Conservation (phyloP, 208 protist genomes). For the Angomonas desouzai region DNA sequence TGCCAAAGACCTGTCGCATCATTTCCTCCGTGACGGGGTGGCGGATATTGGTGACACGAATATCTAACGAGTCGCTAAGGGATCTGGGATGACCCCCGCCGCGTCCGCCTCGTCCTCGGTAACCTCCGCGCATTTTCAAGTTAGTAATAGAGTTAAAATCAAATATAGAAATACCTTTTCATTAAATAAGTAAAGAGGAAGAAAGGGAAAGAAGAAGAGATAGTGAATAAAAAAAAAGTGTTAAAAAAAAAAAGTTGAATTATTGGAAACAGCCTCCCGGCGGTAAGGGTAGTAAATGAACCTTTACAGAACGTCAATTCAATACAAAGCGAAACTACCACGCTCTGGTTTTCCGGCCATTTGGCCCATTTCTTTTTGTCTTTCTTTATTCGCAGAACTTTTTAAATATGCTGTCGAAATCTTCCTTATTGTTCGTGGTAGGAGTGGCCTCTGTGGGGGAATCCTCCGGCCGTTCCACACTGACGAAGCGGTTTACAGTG, state of each 20-base stretch:
- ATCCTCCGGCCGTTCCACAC: background rate
- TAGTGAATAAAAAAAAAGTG: background rate
- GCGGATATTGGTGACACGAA: constrained; percentile 68
- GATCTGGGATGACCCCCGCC: constrained; percentile 17
- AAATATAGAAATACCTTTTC: background rate
- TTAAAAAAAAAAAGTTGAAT: too few relatives aligned
- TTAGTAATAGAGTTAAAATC: constrained; percentile 19
- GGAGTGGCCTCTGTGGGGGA: background rate
- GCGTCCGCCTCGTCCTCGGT: constrained; percentile 21
- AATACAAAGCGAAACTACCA: too few relatives aligned
- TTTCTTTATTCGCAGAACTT: constrained; percentile 7
- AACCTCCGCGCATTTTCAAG: constrained; percentile 27
- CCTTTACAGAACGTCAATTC: too few relatives aligned
- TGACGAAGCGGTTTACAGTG: constrained; percentile 20
- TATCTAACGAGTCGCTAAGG: constrained; percentile 65
- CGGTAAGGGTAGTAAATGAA: too few relatives aligned
- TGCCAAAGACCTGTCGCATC: constrained; percentile 83
- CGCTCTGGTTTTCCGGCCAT: background rate
- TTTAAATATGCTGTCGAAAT: constrained; percentile 16
- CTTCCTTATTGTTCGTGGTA: background rate
- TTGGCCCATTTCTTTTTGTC: background rate
- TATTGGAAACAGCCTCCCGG: too few relatives aligned
- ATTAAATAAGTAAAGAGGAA: background rate
- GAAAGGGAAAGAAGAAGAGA: background rate
- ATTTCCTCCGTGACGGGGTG: constrained; percentile 83